Percentiles rank a stretch among this genome's conserved stretches.
These are phyloP conservation scores for Dryas octopetala DNA, from an alignment of 306 rosid species.

Conservation along the genomic window DNA sequence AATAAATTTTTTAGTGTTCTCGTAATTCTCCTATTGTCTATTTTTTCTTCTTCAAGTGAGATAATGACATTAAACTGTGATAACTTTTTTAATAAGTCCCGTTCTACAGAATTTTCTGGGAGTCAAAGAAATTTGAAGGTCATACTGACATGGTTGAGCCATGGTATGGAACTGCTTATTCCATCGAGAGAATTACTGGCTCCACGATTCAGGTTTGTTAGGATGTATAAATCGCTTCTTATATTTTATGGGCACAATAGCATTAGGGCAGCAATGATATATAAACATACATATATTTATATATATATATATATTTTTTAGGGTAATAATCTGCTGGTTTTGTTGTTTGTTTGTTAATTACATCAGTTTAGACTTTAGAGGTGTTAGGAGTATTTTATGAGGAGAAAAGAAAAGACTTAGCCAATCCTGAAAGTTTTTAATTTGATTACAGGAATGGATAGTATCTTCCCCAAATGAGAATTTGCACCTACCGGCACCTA, in stretches of 20 bases:
- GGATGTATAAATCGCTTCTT: background rate
- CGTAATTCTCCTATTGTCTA: background rate
- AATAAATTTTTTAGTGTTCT: background rate
- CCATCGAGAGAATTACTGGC: conserved; percentile 56
- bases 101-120: conserved; percentile 86
- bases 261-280: background rate
- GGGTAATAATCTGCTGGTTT: conserved; percentile 10
- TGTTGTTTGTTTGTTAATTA: conserved; percentile 19
- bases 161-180: conserved; percentile 92
- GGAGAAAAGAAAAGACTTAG: background rate
- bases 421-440: conserved; percentile 19
- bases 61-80: conserved; percentile 2
- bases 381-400: background rate
- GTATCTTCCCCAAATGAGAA: conserved; percentile 64
- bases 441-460: conserved; percentile 73
- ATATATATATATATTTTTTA: conserved; percentile 20
- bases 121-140: conserved; percentile 75
- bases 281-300: too few relatives aligned
- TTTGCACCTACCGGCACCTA: conserved; percentile 77
- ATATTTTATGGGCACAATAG: background rate
- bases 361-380: conserved; percentile 15
- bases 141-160: conserved; percentile 72
- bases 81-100: conserved; percentile 22
- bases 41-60: background rate
- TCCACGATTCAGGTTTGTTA: conserved; percentile 65